A percentile compares a stretch with the other conserved stretches of the same genome.
Conservation (phyloP, 2,329 filamentous ascomycete genomes). For the Aspergillus tanneri region DNA sequence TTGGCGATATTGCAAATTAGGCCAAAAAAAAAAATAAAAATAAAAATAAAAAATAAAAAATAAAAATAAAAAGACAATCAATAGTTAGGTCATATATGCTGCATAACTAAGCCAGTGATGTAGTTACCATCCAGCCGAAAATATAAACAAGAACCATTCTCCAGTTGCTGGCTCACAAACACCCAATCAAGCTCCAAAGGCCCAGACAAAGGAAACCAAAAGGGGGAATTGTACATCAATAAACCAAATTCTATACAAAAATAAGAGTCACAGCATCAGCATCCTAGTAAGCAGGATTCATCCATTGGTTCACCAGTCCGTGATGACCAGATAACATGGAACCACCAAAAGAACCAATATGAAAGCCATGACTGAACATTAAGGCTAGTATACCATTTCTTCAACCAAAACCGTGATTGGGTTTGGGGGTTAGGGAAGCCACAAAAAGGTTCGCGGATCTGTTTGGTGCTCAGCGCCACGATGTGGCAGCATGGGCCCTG, state of each 20-base stretch:
- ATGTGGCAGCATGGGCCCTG: slow-evolving; percentile 25
- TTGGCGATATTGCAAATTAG: neutral
- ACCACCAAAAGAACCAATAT: slow-evolving; percentile 10
- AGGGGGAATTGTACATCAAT: slow-evolving; percentile 18
- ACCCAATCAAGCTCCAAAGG: slow-evolving; percentile 12
- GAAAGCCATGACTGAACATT: slow-evolving; percentile 15
- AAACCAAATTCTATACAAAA: slow-evolving; percentile 17
- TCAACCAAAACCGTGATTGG: neutral
- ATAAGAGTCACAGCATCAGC: slow-evolving; percentile 5
- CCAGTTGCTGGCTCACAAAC: slow-evolving; percentile 11
- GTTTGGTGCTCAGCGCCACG: slow-evolving; percentile 26
- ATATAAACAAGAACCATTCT: slow-evolving; percentile 6
- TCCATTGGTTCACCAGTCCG: slow-evolving; percentile 17
- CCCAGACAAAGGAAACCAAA: slow-evolving; percentile 10
- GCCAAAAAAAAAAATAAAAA: neutral
- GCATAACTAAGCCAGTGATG: slow-evolving; percentile 12
- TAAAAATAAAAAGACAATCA: neutral
- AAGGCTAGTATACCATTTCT: neutral
- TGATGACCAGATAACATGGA: slow-evolving; percentile 16
- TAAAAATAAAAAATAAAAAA: neutral
- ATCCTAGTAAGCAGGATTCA: slow-evolving; percentile 6
- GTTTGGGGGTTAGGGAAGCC: neutral
- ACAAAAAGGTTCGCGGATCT: slow-evolving; percentile 1
- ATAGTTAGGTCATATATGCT: slow-evolving; percentile 1
- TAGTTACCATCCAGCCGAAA: slow-evolving; percentile 4